Percentiles rank a stretch among this genome's conserved stretches.
Evolutionary conservation across 495 filamentous ascomycete species (phyloP).

Genomic region (Aspergillus kassunensis): DNA sequence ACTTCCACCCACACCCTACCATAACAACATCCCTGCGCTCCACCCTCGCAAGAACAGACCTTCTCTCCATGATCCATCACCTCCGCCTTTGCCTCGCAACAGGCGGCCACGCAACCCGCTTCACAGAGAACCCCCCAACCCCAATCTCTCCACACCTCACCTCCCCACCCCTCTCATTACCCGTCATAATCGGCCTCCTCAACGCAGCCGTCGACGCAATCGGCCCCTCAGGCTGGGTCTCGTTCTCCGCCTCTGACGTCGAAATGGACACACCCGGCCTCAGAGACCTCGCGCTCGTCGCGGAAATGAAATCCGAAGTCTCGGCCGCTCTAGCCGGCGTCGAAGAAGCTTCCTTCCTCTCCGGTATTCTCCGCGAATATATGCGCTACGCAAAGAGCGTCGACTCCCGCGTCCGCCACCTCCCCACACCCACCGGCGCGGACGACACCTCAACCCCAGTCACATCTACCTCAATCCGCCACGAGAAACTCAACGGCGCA

Average conservation of each 20-base stretch:
- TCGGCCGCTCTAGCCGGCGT: constrained; percentile 72
- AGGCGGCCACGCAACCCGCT: constrained; percentile 41
- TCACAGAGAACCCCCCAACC: constrained; percentile 42
- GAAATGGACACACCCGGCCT: constrained; percentile 39
- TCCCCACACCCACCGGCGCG: constrained; percentile 7
- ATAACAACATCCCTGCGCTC: constrained; percentile 62
- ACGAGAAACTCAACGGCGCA: constrained; percentile 44
- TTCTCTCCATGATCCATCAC: constrained; percentile 68
- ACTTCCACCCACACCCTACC: constrained; percentile 52
- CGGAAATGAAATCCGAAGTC: constrained; percentile 67
- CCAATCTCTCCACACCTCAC: constrained; percentile 49
- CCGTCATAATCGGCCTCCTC: constrained; percentile 60
- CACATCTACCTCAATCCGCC: constrained; percentile 27
- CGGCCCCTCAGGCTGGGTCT: constrained; percentile 78
- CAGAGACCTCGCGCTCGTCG: constrained; percentile 58
- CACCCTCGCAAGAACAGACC: constrained; percentile 61
- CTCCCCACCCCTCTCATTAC: constrained; percentile 44
- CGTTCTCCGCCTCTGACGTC: constrained; percentile 37
- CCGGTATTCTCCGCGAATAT: constrained; percentile 65
- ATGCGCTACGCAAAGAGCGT: constrained; percentile 59
- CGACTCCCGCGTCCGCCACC: neutral
- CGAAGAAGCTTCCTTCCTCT: constrained; percentile 66
- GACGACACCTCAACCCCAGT: neutral
- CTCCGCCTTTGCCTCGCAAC: constrained; percentile 62
- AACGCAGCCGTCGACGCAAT: constrained; percentile 77